Conservation (phyloP, 1,284 basidiomycete species). For the Cerrena zonata region DNA sequence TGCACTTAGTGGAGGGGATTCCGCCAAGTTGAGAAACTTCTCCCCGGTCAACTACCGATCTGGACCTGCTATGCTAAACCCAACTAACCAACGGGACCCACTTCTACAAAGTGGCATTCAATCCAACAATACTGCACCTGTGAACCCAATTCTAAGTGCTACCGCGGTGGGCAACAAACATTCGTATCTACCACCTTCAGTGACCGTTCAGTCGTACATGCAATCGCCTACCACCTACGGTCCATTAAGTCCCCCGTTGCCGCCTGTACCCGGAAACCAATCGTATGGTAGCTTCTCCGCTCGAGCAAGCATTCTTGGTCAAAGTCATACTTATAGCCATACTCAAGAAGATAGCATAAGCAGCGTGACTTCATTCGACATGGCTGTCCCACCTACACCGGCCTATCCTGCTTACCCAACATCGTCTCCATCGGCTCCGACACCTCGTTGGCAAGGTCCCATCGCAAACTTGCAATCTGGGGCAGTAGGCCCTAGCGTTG, state of each 20-base stretch:
- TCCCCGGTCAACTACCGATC: constrained; percentile 36
- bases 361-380: constrained; percentile 17
- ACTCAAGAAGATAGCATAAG: constrained; percentile 19
- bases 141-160: constrained; percentile 12
- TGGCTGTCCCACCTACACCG: constrained; percentile 47
- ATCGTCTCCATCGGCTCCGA: constrained; percentile 40
- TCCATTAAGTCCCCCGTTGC: constrained; percentile 29
- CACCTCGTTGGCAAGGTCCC: constrained; percentile 52
- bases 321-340: constrained; percentile 14
- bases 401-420: constrained; percentile 64
- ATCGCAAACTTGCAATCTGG: constrained; percentile 36
- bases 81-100: constrained; percentile 22
- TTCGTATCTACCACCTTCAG: constrained; percentile 35
- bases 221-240: constrained; percentile 47
- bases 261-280: constrained; percentile 11
- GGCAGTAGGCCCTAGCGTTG: constrained; percentile 53
- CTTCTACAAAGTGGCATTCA: constrained; percentile 21
- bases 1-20: constrained; percentile 1
- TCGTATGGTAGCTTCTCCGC: neutral
- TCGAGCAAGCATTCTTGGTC: neutral
- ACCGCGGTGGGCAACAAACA: constrained; percentile 16
- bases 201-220: constrained; percentile 35
- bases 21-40: constrained; percentile 15
- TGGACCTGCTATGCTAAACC: constrained; percentile 29
- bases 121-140: constrained; percentile 12